phyloP scores from a whole-genome alignment of 1,284 basidiomycete species.

The Cryptococcus amylolentus region DNA sequence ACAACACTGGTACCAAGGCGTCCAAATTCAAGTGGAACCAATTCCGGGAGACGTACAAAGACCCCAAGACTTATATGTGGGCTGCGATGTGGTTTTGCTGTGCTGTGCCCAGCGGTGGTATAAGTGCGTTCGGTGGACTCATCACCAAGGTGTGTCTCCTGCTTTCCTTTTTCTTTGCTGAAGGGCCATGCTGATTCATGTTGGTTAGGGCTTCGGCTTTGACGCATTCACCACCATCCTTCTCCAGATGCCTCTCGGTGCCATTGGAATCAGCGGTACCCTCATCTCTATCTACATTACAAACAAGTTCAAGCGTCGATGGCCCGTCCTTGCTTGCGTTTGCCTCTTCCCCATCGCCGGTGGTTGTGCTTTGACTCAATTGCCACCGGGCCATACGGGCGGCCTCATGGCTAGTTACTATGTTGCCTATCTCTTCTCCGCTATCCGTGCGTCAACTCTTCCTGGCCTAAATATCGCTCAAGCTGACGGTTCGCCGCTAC shows the following conservation, averaged over 20 bases:
- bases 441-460: conserved; percentile 15
- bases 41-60: conserved; percentile 43
- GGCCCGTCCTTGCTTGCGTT: conserved; percentile 53
- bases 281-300: conserved; percentile 52
- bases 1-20: conserved; percentile 48
- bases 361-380: conserved; percentile 36
- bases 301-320: conserved; percentile 55
- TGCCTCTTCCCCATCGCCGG: conserved; percentile 40
- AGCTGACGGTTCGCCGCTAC: background rate
- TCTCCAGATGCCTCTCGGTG: conserved; percentile 53
- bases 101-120: conserved; percentile 43
- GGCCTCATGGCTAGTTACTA: conserved; percentile 41
- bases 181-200: background rate
- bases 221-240: conserved; percentile 46
- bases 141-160: conserved; percentile 27
- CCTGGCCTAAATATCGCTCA: no score
- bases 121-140: conserved; percentile 45
- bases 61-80: conserved; percentile 45
- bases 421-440: conserved; percentile 35
- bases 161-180: background rate
- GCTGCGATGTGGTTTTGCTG: conserved; percentile 41
- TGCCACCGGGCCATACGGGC: conserved; percentile 25
- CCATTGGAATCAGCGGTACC: conserved; percentile 53
- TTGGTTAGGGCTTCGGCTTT: conserved; percentile 37
- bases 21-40: conserved; percentile 48